Conservation (phyloP, 2,329 filamentous ascomycete genomes). For the Apiospora saccharicola region DNA sequence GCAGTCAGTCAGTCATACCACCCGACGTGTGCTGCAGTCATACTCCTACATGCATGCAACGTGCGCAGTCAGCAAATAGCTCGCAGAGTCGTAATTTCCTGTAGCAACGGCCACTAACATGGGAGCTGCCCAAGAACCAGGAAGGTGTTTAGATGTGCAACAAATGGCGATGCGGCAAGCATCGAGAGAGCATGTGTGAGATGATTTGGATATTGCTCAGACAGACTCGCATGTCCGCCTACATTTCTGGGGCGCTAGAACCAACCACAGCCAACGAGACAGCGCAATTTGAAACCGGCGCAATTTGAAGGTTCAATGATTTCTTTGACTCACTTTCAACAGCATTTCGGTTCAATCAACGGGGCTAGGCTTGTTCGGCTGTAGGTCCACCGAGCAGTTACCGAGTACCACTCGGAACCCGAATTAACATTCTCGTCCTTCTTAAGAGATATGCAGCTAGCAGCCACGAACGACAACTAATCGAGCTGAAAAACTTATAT, state of each 20-base stretch:
- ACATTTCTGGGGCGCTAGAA: neutral
- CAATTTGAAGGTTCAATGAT: conserved; percentile 10
- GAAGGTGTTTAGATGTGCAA: neutral
- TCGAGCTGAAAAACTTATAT: neutral
- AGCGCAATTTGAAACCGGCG: conserved; percentile 13
- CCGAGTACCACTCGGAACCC: neutral
- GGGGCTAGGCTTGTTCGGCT: neutral
- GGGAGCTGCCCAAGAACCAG: neutral
- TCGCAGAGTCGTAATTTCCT: neutral
- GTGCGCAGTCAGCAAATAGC: conserved; percentile 18
- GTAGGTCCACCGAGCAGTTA: neutral
- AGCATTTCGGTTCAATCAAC: conserved; percentile 12
- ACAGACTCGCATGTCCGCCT: neutral
- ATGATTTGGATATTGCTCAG: neutral
- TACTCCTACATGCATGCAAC: conserved; percentile 4
- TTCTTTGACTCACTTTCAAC: conserved; percentile 18
- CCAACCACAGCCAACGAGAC: conserved; percentile 7
- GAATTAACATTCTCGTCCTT: neutral
- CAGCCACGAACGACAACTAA: neutral
- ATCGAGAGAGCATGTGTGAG: neutral
- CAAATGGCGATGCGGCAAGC: neutral
- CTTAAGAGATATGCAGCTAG: neutral
- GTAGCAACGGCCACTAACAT: neutral
- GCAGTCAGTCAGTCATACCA: neutral
- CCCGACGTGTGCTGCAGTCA: conserved; percentile 16